Base-by-base conservation (phyloP, 257 asterid genomes). In the Primulina huaijiensis region DNA sequence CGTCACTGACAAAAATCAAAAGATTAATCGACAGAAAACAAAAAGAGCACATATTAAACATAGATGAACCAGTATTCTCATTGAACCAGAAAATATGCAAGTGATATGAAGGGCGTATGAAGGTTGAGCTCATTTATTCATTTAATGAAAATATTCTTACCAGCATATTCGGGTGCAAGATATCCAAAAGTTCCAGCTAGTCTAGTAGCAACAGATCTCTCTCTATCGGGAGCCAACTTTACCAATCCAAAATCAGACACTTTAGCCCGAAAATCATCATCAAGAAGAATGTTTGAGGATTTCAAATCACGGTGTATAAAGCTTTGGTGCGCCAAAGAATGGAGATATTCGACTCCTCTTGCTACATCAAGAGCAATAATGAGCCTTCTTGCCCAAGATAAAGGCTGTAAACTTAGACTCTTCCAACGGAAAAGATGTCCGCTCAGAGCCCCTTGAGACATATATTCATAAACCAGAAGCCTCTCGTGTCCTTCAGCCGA, bases 121-220 rank as follows among this genome's bases (percentile, higher is more conserved):
- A 30, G 2, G 30, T 9, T 0, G 34, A 20, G 33, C 40, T 17
- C 14, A 17, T 3, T 9, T 35, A 31, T 52, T 70, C 62, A 58
- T 1, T 12, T 33, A 14, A 11, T 31, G 19, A 68, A 40, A 1
- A 12, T 14, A 40, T 38, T 7, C 68, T 62, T 79, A 90, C 97
- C 90, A 59, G 97, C 97, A 81, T 90, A 90, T 79, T 90, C 97
- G 14, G 97, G 97, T 23, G 97, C 97, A 62, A 90, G 92, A 74
- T 90, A 90, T 40, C 95, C 93, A 30, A 90, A 90, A 2, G 95
- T 90, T 60, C 95, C 97, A 0, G 95, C 97, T 71, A 90, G 86
- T 74, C 83, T 73, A 6, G 97, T 90, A 11, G 84, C 88, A 34
- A 90, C 80, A 0, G 97, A 88, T 64, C 78, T 82, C 68, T 86